Evolutionary conservation across 495 filamentous ascomycete genomes (phyloP).

Genomic region (Podospora fimiseda): DNA sequence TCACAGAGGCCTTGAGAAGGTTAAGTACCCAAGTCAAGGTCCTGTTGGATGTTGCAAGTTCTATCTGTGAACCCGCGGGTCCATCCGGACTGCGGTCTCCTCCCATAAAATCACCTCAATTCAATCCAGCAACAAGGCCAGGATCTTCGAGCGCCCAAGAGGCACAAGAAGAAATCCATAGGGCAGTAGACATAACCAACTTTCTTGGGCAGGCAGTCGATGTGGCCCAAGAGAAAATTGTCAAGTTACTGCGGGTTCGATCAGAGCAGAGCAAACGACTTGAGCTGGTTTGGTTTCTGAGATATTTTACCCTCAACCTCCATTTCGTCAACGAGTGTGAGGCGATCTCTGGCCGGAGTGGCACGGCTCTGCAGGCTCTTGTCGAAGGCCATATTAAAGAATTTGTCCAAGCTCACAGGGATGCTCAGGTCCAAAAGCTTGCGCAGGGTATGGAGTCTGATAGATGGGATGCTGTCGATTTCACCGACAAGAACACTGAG

Average conservation of each 20-base stretch:
- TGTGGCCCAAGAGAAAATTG: constrained; percentile 84
- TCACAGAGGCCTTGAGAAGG: constrained; percentile 79
- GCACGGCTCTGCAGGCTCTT: constrained; percentile 74
- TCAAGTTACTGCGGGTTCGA: constrained; percentile 86
- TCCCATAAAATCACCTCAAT: constrained; percentile 42
- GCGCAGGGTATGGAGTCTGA: constrained; percentile 84
- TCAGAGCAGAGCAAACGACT: constrained; percentile 71
- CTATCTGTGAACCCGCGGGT: constrained; percentile 42
- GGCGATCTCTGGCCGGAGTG: constrained; percentile 83
- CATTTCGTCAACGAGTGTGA: constrained; percentile 97
- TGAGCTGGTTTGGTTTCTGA: constrained; percentile 70
- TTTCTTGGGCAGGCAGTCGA: constrained; percentile 93
- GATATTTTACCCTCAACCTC: constrained; percentile 89
- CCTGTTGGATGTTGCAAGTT: constrained; percentile 88
- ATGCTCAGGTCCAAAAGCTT: constrained; percentile 69
- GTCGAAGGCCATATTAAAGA: constrained; percentile 90
- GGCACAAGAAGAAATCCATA: constrained; percentile 73
- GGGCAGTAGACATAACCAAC: constrained; percentile 84
- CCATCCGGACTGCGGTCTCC: constrained; percentile 38
- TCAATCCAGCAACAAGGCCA: constrained; percentile 38
- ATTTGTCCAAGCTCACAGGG: constrained; percentile 71
- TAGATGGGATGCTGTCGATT: constrained; percentile 85
- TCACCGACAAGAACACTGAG: constrained; percentile 57
- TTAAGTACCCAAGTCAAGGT: constrained; percentile 89
- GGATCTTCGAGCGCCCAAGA: constrained; percentile 26